Evolutionary conservation across 176 grass and related monocot genomes (phyloP).

Genomic region (Tuctoria greenei): DNA sequence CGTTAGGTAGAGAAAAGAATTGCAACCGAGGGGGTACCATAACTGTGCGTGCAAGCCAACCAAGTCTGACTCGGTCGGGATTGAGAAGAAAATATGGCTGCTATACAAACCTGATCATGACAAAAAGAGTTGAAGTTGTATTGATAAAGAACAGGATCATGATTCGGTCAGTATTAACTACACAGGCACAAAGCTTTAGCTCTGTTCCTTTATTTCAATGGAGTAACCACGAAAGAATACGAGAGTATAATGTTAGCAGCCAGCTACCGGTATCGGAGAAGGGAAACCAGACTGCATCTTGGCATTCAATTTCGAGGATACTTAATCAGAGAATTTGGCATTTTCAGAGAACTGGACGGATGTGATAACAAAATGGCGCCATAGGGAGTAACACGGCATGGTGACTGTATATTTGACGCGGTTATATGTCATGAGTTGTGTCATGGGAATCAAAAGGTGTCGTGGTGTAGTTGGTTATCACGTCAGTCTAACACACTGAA

Average conservation of each 20-base stretch:
- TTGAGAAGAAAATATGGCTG: neutral
- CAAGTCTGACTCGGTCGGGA: neutral
- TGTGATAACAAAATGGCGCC: neutral
- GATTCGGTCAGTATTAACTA: neutral
- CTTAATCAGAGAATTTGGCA: neutral
- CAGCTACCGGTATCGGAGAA: neutral
- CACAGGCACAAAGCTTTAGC: neutral
- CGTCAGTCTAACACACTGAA: constrained; percentile 92
- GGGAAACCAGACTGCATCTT: neutral
- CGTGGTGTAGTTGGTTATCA: constrained; percentile 97
- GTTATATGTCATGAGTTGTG: too few species aligned
- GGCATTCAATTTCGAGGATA: neutral
- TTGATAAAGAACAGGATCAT: neutral
- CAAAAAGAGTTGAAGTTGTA: neutral
- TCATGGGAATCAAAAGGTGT: constrained; percentile 43
- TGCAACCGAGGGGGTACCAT: neutral
- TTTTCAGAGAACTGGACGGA: constrained; percentile 9
- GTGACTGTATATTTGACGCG: neutral
- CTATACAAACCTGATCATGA: neutral
- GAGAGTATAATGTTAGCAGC: neutral
- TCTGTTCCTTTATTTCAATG: neutral
- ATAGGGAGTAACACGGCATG: neutral
- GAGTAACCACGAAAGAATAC: neutral
- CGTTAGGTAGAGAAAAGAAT: neutral
- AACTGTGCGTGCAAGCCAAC: constrained; percentile 2